phyloP scores from a whole-genome alignment of 1,139 yeast genomes.

The Kodamaea fungicola region DNA sequence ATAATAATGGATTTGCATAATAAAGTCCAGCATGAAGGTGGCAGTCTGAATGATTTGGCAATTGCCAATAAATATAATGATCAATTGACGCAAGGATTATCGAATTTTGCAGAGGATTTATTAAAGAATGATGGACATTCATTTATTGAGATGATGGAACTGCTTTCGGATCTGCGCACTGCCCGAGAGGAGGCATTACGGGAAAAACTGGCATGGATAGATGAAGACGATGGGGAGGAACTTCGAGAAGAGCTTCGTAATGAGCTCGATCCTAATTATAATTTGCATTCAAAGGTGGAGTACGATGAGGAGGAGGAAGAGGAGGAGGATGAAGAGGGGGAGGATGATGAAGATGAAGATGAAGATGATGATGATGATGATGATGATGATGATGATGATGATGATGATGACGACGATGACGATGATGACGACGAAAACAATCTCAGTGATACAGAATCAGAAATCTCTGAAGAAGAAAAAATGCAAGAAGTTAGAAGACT shows the following conservation, averaged over 20 bases:
- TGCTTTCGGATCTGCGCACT: constrained; percentile 57
- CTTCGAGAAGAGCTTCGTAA: constrained; percentile 7
- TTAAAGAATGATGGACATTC: constrained; percentile 70
- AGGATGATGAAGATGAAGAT: constrained; percentile 23
- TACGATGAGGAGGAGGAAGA: constrained; percentile 8
- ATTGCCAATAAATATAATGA: constrained; percentile 13
- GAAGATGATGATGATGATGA: constrained; percentile 26
- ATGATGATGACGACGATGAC: constrained; percentile 30
- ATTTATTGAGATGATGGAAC: constrained; percentile 76
- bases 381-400: constrained; percentile 29
- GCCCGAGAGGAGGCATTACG: constrained; percentile 43
- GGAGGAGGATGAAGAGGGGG: constrained; percentile 19
- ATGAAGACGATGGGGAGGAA: constrained; percentile 21
- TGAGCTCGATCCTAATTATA: not conserved
- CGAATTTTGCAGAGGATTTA: constrained; percentile 74
- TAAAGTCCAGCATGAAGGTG: constrained; percentile 24
- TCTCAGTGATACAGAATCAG: constrained; percentile 37
- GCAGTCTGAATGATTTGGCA: not conserved
- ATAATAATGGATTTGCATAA: constrained; percentile 27
- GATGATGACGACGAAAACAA: constrained; percentile 22
- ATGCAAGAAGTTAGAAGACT: constrained; percentile 74
- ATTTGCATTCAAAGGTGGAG: too few relatives aligned
- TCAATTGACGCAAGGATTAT: constrained; percentile 34
- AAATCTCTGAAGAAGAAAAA: constrained; percentile 60
- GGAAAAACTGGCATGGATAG: constrained; percentile 21